These are phyloP conservation scores for Sanguinoderma infundibulare DNA, from an alignment of 1,284 basidiomycete species.

Conservation along the genomic window DNA sequence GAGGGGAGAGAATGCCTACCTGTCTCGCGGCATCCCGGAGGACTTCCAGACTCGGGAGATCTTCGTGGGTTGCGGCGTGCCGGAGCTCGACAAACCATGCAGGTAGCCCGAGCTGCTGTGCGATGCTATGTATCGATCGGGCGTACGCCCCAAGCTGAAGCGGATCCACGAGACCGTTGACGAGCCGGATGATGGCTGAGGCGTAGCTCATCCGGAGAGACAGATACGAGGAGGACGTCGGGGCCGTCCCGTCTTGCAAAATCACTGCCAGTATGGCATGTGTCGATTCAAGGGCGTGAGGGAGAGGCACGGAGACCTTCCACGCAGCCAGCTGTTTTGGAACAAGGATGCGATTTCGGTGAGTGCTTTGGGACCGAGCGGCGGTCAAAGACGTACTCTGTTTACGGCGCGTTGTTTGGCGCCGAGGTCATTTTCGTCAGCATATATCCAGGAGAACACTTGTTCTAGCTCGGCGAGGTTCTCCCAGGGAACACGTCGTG, in stretches of 20 bases:
- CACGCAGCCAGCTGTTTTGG: slow-evolving; percentile 72
- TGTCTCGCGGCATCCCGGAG: slow-evolving; percentile 78
- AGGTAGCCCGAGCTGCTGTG: slow-evolving; percentile 85
- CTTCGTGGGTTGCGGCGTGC: slow-evolving; percentile 96
- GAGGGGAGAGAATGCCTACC: slow-evolving; percentile 43
- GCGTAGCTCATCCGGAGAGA: slow-evolving; percentile 71
- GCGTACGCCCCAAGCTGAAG: slow-evolving; percentile 89
- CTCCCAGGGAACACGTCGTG: slow-evolving; percentile 86
- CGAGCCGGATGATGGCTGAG: slow-evolving; percentile 84
- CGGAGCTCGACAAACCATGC: slow-evolving; percentile 92
- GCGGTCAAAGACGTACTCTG: slow-evolving; percentile 55
- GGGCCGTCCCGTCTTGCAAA: slow-evolving; percentile 47
- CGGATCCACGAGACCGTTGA: slow-evolving; percentile 95
- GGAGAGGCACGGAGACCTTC: slow-evolving; percentile 71
- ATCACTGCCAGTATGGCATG: slow-evolving; percentile 71
- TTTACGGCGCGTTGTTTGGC: slow-evolving; percentile 69
- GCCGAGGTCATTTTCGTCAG: slow-evolving; percentile 62
- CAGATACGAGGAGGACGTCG: slow-evolving; percentile 43
- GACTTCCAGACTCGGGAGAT: slow-evolving; percentile 85
- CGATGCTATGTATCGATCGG: slow-evolving; percentile 88
- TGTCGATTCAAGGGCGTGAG: slow-evolving; percentile 74
- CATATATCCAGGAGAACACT: slow-evolving; percentile 82
- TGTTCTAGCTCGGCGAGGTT: slow-evolving; percentile 77
- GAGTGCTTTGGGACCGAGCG: slow-evolving; percentile 9
- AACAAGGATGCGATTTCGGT: slow-evolving; percentile 4